Conservation (phyloP, 1,139 yeast species). For the Taiozyma sp. region DNA sequence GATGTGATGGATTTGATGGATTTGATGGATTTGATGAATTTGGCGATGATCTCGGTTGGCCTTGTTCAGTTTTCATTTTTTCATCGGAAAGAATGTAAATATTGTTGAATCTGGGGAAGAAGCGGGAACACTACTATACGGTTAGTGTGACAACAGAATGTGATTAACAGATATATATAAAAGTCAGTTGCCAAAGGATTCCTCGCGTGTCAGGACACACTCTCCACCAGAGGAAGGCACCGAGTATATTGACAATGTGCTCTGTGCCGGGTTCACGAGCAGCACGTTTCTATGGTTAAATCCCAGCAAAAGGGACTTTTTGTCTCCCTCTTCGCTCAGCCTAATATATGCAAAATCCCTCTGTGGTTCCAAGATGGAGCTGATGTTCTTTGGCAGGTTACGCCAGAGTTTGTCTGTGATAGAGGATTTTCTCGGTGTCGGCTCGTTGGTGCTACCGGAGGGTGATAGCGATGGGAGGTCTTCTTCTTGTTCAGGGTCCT, state of each 20-base stretch:
- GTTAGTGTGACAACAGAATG: background rate
- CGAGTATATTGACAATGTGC: conserved; percentile 24
- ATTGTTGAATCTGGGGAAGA: background rate
- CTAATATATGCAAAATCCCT: conserved; percentile 34
- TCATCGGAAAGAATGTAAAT: background rate
- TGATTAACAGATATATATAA: background rate
- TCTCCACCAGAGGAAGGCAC: conserved; percentile 30
- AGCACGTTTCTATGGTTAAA: conserved; percentile 23
- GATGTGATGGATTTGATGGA: background rate
- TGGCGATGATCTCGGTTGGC: background rate
- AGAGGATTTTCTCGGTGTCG: conserved; percentile 11
- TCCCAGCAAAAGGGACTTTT: conserved; percentile 16
- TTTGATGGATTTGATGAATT: background rate
- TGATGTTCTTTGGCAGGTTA: conserved; percentile 28
- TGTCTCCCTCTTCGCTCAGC: conserved; percentile 8
- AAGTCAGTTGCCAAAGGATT: background rate
- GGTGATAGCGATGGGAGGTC: background rate
- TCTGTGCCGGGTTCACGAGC: conserved; percentile 25
- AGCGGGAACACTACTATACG: background rate
- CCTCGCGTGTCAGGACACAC: conserved; percentile 25
- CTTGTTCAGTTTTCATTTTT: background rate
- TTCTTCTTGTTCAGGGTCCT: conserved; percentile 4
- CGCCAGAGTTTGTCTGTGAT: conserved; percentile 18
- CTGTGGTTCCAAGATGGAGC: conserved; percentile 34
- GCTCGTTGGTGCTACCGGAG: conserved; percentile 4